A percentile compares a stretch with the other conserved stretches of the same genome.
Conservation (phyloP, 1,139 yeast species). For the Pichia cactophila region DNA sequence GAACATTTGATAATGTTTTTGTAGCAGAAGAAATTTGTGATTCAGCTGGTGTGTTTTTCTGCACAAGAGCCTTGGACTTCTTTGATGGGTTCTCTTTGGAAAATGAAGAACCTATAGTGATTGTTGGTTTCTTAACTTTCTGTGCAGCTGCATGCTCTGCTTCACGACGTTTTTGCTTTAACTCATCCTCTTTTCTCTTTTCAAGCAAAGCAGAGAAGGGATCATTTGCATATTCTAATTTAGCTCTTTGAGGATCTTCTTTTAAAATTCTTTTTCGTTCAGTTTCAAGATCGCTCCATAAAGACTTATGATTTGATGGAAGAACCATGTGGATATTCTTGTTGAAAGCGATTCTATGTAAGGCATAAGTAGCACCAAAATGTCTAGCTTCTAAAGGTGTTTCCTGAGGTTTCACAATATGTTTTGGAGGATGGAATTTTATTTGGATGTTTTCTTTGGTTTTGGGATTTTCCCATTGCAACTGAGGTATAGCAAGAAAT, state of each 20-base stretch:
- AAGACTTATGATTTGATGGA: slow-evolving; percentile 70
- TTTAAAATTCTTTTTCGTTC: slow-evolving; percentile 42
- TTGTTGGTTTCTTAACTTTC: slow-evolving; percentile 38
- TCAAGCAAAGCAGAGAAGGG: slow-evolving; percentile 64
- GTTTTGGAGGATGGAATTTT: slow-evolving; percentile 53
- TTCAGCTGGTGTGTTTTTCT: not conserved
- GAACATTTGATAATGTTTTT: slow-evolving; percentile 11
- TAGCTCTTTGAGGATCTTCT: slow-evolving; percentile 42
- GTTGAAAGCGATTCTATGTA: slow-evolving; percentile 71
- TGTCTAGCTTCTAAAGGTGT: slow-evolving; percentile 89
- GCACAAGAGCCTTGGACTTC: not conserved
- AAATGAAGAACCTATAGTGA: slow-evolving; percentile 28
- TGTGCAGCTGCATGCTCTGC: slow-evolving; percentile 32
- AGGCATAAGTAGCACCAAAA: slow-evolving; percentile 79
- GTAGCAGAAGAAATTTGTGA: slow-evolving; percentile 2
- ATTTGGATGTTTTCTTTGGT: slow-evolving; percentile 59
- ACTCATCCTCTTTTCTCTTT: slow-evolving; percentile 38
- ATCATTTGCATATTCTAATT: slow-evolving; percentile 50
- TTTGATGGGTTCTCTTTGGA: not conserved
- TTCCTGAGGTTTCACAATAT: slow-evolving; percentile 50
- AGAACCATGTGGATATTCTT: slow-evolving; percentile 82
- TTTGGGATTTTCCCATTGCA: slow-evolving; percentile 75
- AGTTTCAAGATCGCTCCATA: slow-evolving; percentile 69
- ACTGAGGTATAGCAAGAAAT: slow-evolving; percentile 32
- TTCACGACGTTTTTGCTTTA: slow-evolving; percentile 38